Percentiles rank a stretch among this genome's conserved stretches.
phyloP scores from a whole-genome alignment of 2,329 filamentous ascomycete species.

The Magnaporthiopsis incrustans region DNA sequence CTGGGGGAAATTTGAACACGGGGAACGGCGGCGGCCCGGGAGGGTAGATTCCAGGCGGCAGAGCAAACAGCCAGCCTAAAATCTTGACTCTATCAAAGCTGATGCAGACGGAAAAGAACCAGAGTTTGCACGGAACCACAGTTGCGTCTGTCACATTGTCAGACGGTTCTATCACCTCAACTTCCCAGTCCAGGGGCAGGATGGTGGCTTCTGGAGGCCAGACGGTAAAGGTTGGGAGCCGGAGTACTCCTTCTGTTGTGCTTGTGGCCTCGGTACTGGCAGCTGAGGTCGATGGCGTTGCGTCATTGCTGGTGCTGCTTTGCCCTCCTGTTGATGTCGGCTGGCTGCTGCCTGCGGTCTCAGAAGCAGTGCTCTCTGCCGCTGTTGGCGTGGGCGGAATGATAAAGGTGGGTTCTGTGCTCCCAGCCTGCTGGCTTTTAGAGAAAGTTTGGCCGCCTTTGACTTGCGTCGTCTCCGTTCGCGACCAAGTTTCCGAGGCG shows the following conservation, averaged over 20 bases:
- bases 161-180: not conserved
- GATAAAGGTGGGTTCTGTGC: not conserved
- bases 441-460: not conserved
- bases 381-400: not conserved
- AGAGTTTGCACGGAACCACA: not conserved
- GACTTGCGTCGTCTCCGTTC: not conserved
- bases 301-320: not conserved
- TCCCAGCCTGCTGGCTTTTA: not conserved
- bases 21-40: not conserved
- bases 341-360: not conserved
- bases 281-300: not conserved
- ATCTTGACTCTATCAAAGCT: not conserved
- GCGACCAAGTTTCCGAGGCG: not conserved
- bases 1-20: not conserved
- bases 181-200: not conserved
- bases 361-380: not conserved
- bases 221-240: not conserved
- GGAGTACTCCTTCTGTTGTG: not conserved
- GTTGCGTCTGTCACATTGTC: not conserved
- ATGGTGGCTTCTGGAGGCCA: conserved; percentile 1
- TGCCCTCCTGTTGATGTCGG: not conserved
- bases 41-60: conserved; percentile 1
- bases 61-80: not conserved
- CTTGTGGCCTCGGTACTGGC: not conserved
- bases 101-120: conserved; percentile 2